Evolutionary conservation across 2,329 filamentous ascomycete genomes (phyloP), one percentile per base, ranked within the genome.

Genomic region (Aspergillus sp.): DNA sequence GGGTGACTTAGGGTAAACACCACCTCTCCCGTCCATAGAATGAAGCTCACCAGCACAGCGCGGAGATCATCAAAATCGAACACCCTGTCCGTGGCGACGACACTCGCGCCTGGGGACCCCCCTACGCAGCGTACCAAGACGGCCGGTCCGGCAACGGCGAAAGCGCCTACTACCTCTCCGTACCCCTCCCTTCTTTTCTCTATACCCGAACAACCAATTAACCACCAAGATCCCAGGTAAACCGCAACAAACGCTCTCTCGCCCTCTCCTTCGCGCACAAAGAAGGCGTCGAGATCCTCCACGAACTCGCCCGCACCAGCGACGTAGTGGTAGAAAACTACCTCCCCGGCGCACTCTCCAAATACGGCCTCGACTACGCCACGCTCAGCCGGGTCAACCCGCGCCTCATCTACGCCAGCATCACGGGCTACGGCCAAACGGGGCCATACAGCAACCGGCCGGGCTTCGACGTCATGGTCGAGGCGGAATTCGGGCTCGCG

Each of bases 381-480:
- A 89, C 88, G 0, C 73, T 99, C 1, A 82, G 80, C 47, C 82
- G 85, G 59, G 85, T 96, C 68, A 97, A 97, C 65, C 91, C 93
- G 0, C 76, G 79, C 3, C 79, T 99, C 45, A 89, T 99, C 61
- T 99, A 99, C 67, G 90, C 93, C 14, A 96, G 90, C 60, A 95
- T 99, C 62, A 99, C 94, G 0, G 94, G 94, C 0, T 99, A 97
- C 66, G 94, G 94, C 2, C 94, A 99, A 69, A 96, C 89, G 1
- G 94, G 94, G 0, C 94, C 94, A 0, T 96, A 95, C 72, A 84
- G 87, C 6, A 82, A 85, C 57, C 82, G 94, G 13, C 91, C 94
- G 3, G 94, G 94, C 5, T 99, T 97, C 78, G 94, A 99, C 73
- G 94, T 99, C 60, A 99, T 99, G 93, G 93, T 99, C 11, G 94